A percentile compares a stretch with the other conserved stretches of the same genome.
phyloP scores from a whole-genome alignment of 176 grass and related monocot species.

The Ananas comosus region DNA sequence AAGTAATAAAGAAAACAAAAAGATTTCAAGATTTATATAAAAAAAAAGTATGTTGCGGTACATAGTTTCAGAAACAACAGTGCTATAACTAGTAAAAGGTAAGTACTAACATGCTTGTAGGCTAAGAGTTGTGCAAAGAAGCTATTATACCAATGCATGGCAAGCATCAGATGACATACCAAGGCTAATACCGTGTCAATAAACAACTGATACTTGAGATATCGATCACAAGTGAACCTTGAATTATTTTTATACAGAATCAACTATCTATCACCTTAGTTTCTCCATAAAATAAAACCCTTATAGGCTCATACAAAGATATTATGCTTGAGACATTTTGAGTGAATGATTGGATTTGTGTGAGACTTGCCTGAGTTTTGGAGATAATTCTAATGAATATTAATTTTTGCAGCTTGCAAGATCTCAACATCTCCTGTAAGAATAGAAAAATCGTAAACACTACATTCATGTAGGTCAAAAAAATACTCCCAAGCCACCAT shows the following conservation, averaged over 20 bases:
- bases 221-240: too few species aligned
- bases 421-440: constrained; percentile 45
- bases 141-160: not conserved
- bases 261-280: too few species aligned
- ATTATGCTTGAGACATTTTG: constrained; percentile 1
- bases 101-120: too few species aligned
- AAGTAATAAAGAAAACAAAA: not conserved
- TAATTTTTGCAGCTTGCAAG: constrained; percentile 45
- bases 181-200: not conserved
- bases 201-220: not conserved
- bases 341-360: not conserved
- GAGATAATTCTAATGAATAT: constrained; percentile 54
- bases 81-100: too few species aligned
- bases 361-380: constrained; percentile 51
- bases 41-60: too few species aligned
- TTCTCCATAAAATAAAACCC: too few species aligned
- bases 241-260: too few species aligned
- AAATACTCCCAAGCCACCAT: not conserved
- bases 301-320: not conserved
- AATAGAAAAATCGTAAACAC: constrained; percentile 23
- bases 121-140: too few species aligned
- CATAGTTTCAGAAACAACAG: too few species aligned
- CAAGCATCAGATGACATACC: not conserved
- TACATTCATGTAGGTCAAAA: not conserved
- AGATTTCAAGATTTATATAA: not conserved